Base-by-base conservation (phyloP, 208 protist species). In the Trypanosoma rangeli region DNA sequence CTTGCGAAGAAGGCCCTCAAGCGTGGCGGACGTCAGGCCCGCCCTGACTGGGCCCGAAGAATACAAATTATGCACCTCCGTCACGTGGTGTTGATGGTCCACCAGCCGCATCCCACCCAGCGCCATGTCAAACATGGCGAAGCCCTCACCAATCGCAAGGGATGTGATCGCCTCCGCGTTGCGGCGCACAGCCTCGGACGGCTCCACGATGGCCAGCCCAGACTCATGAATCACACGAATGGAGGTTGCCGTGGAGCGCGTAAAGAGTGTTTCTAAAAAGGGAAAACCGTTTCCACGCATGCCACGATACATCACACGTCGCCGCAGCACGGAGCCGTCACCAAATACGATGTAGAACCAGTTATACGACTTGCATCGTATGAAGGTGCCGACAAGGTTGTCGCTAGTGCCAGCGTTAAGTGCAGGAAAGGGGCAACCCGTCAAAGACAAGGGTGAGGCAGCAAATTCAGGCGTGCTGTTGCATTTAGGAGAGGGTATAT, bases 121-220 rank as follows among this genome's bases (percentile, higher is more conserved):
- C 15, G 87, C 80, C 5, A 95, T 48, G 64, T 95, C 90, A 68
- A 95, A 95, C 57, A 90, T 83, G n/a, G 83, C 78, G 50, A 90
- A 83, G 16, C 87, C 86, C 68, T 94, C 82, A 7, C 83, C 84
- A 20, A 95, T 80, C 0, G 90, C 87, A 46, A 87, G 73, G 4
- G 70, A 64, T n/a, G 80, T 68, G 13, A 74, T 72, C 18, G 79
- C 78, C 13, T 55, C 29, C 33, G 48, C 58, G 59, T 86, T 84
- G 18, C 67, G 58, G 20, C 60, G 74, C 57, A 85, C 61, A 12
- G 82, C 86, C 29, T 90, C 90, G 0, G 69, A 80, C 8, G 85
- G 87, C 75, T 95, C 90, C 7, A 93, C 59, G 7, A 86, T 79
- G 39, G 65, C 83, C 31, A 93, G 28, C 13, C 66, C 84, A 26